These are phyloP conservation scores for Aspergillus melleus DNA, from an alignment of 2,329 filamentous ascomycete species.

Conservation along the genomic window DNA sequence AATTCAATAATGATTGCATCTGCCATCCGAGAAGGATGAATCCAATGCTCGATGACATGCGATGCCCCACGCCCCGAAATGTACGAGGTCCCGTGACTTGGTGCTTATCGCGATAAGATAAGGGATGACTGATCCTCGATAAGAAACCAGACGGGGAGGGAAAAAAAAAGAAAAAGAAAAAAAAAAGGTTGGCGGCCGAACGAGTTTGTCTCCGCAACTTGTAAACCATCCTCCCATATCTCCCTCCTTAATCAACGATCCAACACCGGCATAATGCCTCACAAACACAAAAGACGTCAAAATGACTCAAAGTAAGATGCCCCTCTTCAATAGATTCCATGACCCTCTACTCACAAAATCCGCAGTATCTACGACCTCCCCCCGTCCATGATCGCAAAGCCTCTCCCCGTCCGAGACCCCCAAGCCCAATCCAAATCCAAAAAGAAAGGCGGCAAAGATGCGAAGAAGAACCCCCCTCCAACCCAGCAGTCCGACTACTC, in stretches of 20 bases:
- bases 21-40: too few species aligned
- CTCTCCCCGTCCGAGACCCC: slow-evolving; percentile 56
- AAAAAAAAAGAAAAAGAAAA: slow-evolving; percentile 2
- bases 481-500: slow-evolving; percentile 20
- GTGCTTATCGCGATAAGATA: background rate
- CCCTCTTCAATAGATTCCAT: background rate
- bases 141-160: slow-evolving; percentile 1
- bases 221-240: too few species aligned
- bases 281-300: slow-evolving; percentile 73
- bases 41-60: too few species aligned
- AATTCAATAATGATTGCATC: background rate
- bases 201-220: background rate
- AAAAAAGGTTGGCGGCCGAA: slow-evolving; percentile 5
- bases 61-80: too few species aligned
- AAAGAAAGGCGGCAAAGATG: slow-evolving; percentile 32
- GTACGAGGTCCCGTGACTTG: too few species aligned
- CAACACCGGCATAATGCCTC: slow-evolving; percentile 62
- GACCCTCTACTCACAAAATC: slow-evolving; percentile 23
- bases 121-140: background rate
- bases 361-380: slow-evolving; percentile 57
- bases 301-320: slow-evolving; percentile 37
- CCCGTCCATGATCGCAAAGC: slow-evolving; percentile 58
- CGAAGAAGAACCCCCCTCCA: slow-evolving; percentile 53
- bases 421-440: slow-evolving; percentile 39
- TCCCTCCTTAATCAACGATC: background rate